Evolutionary conservation across 176 grass and related monocot genomes (phyloP), one percentile per base, ranked within the genome.

Genomic region (Avena sativa): DNA sequence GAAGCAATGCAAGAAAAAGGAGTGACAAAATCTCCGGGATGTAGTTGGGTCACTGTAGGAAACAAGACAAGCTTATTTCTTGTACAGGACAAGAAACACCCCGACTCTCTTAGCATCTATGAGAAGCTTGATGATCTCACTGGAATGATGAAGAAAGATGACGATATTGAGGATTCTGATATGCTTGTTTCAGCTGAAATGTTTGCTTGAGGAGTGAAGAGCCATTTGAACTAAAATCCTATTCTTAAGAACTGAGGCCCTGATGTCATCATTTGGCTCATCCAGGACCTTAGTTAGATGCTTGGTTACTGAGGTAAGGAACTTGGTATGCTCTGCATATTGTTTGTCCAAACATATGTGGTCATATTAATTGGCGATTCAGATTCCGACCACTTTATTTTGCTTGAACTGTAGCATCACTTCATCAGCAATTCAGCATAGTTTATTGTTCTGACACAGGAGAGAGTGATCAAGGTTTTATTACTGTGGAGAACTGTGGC

Each of bases 401-500:
- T 78, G 20, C 12, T 48, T 78, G 17, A 28, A 12, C 46, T 60
- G 4, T 72, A 53, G 13, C 50, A 60, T 55, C 57, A 57, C 38
- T 73, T 56, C 23, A 60, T 75, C 47, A 47, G 23, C 23, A 23
- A 23, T 23, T 23, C 23, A 23, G 23, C 15, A 55, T 15, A 52
- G 62, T 34, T 85, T 48, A 14, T 62, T 61, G 7, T 65, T 79
- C 6, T 88, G 66, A 17, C 87, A 21, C 83, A 98, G 90, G 91
- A 44, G 87, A 88, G 53, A 90, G 86, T 84, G 93, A 91, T 20
- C 53, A 83, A 48, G 80, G 5, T 43, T 91, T 94, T 74, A 87
- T 98, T 26, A 95, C 90, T 1, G 96, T 95, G 2, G 88, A 95
- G 50, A 85, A 89, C 23, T 94, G 93, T 14, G 93, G 93, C 2